Conservation (phyloP, 1,139 yeast species). For the Meyerozyma sp. region DNA sequence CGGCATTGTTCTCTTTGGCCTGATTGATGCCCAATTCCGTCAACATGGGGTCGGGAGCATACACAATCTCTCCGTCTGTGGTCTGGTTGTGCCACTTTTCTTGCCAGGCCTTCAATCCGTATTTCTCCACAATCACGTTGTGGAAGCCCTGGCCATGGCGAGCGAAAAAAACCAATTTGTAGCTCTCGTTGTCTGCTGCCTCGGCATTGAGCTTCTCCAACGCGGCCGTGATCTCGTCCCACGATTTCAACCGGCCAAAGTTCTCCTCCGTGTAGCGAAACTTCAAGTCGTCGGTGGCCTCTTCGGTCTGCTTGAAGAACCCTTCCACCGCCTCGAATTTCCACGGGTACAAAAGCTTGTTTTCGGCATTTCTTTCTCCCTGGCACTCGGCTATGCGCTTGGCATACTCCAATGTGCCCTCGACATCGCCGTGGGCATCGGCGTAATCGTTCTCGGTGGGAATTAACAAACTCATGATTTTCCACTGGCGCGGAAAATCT, state of each 20-base stretch:
- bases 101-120: constrained; percentile 57
- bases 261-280: constrained; percentile 44
- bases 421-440: constrained; percentile 18
- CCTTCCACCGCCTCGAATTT: constrained; percentile 41
- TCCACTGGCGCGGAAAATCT: background rate
- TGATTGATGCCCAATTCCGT: constrained; percentile 50
- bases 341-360: constrained; percentile 28
- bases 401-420: constrained; percentile 7
- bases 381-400: background rate
- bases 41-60: constrained; percentile 69
- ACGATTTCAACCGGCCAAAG: constrained; percentile 44
- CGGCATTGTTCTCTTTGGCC: constrained; percentile 24
- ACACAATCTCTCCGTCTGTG: constrained; percentile 50
- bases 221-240: constrained; percentile 36
- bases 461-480: constrained; percentile 15
- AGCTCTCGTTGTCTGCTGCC: constrained; percentile 29
- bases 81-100: constrained; percentile 51
- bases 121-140: constrained; percentile 53
- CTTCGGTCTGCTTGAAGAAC: constrained; percentile 47
- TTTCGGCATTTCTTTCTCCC: constrained; percentile 3
- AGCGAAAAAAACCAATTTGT: constrained; percentile 58
- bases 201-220: constrained; percentile 31
- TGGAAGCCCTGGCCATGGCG: constrained; percentile 81
- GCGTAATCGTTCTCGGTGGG: constrained; percentile 16
- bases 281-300: constrained; percentile 38